Evolutionary conservation across 148 eudicot genomes (phyloP).

Genomic region (Hydrangea macrophylla): DNA sequence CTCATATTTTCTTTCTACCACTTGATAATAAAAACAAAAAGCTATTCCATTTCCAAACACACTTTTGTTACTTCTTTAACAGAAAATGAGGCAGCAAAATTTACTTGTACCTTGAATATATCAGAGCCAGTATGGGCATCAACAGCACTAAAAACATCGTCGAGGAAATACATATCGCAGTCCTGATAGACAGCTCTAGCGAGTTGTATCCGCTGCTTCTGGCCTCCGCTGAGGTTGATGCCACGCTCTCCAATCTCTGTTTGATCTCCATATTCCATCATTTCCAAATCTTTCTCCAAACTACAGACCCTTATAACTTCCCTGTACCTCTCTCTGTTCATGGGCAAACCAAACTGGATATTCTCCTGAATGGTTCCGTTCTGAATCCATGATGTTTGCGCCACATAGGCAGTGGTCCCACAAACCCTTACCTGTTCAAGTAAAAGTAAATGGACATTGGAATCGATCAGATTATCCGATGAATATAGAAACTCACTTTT

Average conservation of each 20-base stretch:
- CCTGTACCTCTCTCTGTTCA: conserved; percentile 56
- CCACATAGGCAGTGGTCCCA: conserved; percentile 94
- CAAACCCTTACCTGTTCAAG: conserved; percentile 62
- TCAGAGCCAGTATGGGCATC: conserved; percentile 99
- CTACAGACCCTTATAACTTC: conserved; percentile 71
- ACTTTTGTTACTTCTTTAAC: not conserved
- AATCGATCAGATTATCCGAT: not conserved
- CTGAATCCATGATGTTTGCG: conserved; percentile 96
- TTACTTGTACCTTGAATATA: conserved; percentile 65
- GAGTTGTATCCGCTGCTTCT: conserved; percentile 90
- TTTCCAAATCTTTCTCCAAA: conserved; percentile 81
- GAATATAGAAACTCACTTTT: not conserved
- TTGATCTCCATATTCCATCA: conserved; percentile 97
- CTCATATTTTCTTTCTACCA: too few species aligned
- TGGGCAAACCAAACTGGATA: conserved; percentile 80
- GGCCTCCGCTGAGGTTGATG: conserved; percentile 96
- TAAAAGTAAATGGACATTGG: not conserved
- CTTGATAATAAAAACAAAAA: not conserved
- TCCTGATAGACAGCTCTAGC: conserved; percentile 98
- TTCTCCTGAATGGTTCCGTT: conserved; percentile 87
- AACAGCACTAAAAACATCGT: conserved; percentile 91
- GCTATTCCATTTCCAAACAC: not conserved
- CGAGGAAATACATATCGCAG: conserved; percentile 92
- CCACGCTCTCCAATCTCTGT: conserved; percentile 99
- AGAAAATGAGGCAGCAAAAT: not conserved